These are phyloP conservation scores for Leishmania braziliensis DNA, from an alignment of 208 protist genomes.

Conservation along the genomic window DNA sequence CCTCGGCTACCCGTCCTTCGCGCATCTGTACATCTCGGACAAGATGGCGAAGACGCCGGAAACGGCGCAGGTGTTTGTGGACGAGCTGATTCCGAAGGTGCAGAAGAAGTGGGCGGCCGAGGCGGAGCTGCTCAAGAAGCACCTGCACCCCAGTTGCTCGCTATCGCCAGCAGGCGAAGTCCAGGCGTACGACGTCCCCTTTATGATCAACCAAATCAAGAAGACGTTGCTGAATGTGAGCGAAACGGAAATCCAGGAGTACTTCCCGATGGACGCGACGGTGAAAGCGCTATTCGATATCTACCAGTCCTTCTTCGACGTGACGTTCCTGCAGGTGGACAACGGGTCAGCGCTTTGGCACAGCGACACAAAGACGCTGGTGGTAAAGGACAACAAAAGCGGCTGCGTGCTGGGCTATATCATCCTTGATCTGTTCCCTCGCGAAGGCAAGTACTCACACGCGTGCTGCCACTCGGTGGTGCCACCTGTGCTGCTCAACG, in stretches of 20 bases:
- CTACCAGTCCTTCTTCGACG: slow-evolving; percentile 83
- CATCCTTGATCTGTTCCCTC: slow-evolving; percentile 85
- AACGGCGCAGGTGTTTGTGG: slow-evolving; percentile 61
- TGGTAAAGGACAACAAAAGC: slow-evolving; percentile 66
- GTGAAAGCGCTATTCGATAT: slow-evolving; percentile 83
- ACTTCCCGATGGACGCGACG: slow-evolving; percentile 83
- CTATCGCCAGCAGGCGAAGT: slow-evolving; percentile 65
- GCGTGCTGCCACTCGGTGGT: slow-evolving; percentile 84
- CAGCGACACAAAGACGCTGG: slow-evolving; percentile 63
- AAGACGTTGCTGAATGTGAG: slow-evolving; percentile 78
- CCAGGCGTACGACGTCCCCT: slow-evolving; percentile 74
- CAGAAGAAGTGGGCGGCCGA: slow-evolving; percentile 78
- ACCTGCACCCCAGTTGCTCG: slow-evolving; percentile 73
- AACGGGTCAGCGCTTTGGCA: slow-evolving; percentile 81
- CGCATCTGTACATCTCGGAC: slow-evolving; percentile 67
- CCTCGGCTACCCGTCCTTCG: slow-evolving; percentile 76
- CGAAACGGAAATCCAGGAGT: slow-evolving; percentile 85
- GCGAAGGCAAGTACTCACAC: slow-evolving; percentile 87
- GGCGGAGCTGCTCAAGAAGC: slow-evolving; percentile 59
- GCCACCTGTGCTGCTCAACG: slow-evolving; percentile 55
- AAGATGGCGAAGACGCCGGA: slow-evolving; percentile 86
- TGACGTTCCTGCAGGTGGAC: slow-evolving; percentile 71
- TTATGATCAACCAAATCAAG: slow-evolving; percentile 86
- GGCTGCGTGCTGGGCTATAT: slow-evolving; percentile 71
- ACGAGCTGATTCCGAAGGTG: slow-evolving; percentile 68